These are phyloP conservation scores for Linum tenue DNA, from an alignment of 345 rosid genomes.

Conservation along the genomic window DNA sequence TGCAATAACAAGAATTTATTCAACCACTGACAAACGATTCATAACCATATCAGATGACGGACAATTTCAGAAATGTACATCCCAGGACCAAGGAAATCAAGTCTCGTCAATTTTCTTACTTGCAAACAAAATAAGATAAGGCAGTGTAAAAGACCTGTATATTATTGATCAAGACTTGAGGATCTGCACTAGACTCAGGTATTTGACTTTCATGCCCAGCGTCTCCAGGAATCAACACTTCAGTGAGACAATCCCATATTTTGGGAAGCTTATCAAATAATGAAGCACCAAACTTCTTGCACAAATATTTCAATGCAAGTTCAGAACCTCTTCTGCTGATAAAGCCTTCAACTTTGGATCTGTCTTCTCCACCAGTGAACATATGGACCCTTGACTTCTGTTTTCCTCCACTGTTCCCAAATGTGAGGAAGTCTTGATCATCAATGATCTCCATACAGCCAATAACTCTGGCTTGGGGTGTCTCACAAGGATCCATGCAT, in stretches of 20 bases:
- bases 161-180: conserved; percentile 84
- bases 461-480: conserved; percentile 80
- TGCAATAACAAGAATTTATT: background rate
- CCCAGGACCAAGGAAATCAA: background rate
- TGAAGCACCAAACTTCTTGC: conserved; percentile 72
- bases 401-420: conserved; percentile 50
- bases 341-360: conserved; percentile 82
- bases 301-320: conserved; percentile 66
- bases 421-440: conserved; percentile 75
- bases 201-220: conserved; percentile 43
- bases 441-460: conserved; percentile 69
- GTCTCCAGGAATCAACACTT: conserved; percentile 54
- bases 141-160: conserved; percentile 53
- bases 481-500: conserved; percentile 82
- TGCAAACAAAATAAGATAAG: background rate
- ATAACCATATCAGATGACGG: background rate
- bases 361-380: conserved; percentile 78
- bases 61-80: background rate
- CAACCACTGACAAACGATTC: background rate
- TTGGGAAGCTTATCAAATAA: conserved; percentile 90
- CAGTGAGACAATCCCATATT: conserved; percentile 92
- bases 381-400: conserved; percentile 55
- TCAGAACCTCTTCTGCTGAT: conserved; percentile 93
- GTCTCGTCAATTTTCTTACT: background rate
- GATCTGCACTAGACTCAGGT: conserved; percentile 52